Percentiles rank a stretch among this genome's conserved stretches.
Evolutionary conservation across 108 stramenopile genomes (phyloP).

Genomic region (Fragilariopsis cylindrus): DNA sequence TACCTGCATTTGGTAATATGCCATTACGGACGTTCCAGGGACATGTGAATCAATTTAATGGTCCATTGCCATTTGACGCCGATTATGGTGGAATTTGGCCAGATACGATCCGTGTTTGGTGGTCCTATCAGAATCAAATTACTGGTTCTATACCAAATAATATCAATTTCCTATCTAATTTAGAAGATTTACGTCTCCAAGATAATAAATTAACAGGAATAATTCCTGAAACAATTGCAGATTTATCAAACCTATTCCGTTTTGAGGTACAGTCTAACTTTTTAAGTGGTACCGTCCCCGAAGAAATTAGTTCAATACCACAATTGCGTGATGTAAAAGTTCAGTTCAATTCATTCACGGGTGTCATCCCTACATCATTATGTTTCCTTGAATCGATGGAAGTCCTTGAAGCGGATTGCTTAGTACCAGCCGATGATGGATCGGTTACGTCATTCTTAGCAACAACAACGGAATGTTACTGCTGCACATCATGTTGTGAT

Average conservation of each 20-base stretch:
- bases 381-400: slow-evolving; percentile 30
- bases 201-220: slow-evolving; percentile 15
- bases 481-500: slow-evolving; percentile 36
- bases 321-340: slow-evolving; percentile 15
- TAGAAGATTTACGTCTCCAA: slow-evolving; percentile 20
- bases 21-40: slow-evolving; percentile 16
- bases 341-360: slow-evolving; percentile 28
- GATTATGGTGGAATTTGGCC: slow-evolving; percentile 10
- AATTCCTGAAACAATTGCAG: slow-evolving; percentile 20
- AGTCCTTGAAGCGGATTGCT: slow-evolving; percentile 26
- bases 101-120: slow-evolving; percentile 20
- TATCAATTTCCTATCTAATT: slow-evolving; percentile 13
- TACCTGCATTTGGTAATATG: slow-evolving; percentile 30
- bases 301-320: slow-evolving; percentile 7
- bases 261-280: slow-evolving; percentile 27
- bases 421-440: background rate
- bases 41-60: slow-evolving; percentile 18
- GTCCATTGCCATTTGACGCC: slow-evolving; percentile 22
- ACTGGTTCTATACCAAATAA: slow-evolving; percentile 19
- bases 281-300: slow-evolving; percentile 27
- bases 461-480: slow-evolving; percentile 19
- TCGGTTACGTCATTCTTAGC: background rate
- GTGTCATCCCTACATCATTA: slow-evolving; percentile 13
- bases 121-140: slow-evolving; percentile 28
- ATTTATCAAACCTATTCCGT: slow-evolving; percentile 18